Conservation (phyloP, 1,284 basidiomycete genomes). For the Termitomyces sp. region DNA sequence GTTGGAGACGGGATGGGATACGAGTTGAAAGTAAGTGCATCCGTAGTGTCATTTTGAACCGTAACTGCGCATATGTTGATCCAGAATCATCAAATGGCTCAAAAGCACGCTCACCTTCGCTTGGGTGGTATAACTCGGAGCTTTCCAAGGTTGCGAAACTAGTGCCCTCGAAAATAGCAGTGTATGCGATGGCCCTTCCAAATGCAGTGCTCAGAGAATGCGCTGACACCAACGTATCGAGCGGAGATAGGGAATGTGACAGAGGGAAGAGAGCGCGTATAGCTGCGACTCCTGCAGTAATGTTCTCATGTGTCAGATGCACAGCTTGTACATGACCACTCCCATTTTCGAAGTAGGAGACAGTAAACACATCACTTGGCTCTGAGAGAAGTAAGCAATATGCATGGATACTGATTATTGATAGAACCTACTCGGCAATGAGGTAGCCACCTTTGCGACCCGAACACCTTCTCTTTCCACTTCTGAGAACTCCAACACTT, state of each 20-base stretch:
- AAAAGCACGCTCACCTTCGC: conserved; percentile 34
- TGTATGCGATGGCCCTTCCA: conserved; percentile 69
- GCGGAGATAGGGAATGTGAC: conserved; percentile 51
- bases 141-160: conserved; percentile 63
- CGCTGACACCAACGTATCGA: conserved; percentile 72
- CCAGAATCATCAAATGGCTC: not conserved
- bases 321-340: conserved; percentile 52
- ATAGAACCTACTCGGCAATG: conserved; percentile 42
- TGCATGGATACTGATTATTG: not conserved
- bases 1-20: conserved; percentile 66
- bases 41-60: conserved; percentile 33
- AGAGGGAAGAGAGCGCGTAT: conserved; percentile 61
- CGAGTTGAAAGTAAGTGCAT: conserved; percentile 40
- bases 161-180: conserved; percentile 67
- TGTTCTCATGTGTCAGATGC: conserved; percentile 70
- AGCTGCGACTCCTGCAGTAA: conserved; percentile 76
- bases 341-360: conserved; percentile 55
- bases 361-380: conserved; percentile 56
- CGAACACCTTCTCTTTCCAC: conserved; percentile 58
- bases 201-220: conserved; percentile 66
- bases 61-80: conserved; percentile 14
- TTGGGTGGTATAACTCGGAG: conserved; percentile 43
- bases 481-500: conserved; percentile 56
- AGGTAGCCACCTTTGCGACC: conserved; percentile 38
- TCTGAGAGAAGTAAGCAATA: conserved; percentile 31